These are phyloP conservation scores for Colletotrichum sp. DNA, from an alignment of 2,329 filamentous ascomycete species.

Conservation along the genomic window DNA sequence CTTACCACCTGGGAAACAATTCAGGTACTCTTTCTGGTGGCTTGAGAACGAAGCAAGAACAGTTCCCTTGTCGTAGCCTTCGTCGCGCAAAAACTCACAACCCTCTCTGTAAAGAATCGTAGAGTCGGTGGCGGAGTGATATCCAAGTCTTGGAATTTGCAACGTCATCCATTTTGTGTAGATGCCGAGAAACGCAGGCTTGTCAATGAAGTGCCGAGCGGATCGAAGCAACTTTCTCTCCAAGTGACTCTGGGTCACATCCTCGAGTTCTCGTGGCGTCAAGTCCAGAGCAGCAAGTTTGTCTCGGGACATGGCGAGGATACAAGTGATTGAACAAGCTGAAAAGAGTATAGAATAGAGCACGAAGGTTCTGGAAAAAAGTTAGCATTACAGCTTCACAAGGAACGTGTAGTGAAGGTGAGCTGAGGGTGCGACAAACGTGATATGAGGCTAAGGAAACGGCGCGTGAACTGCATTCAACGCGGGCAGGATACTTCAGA, in stretches of 20 bases:
- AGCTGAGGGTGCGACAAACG: background rate
- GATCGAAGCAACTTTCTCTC: background rate
- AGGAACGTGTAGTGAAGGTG: background rate
- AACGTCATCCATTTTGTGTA: conserved; percentile 6
- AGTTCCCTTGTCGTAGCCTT: conserved; percentile 10
- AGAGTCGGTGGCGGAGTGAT: background rate
- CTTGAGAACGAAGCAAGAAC: conserved; percentile 21
- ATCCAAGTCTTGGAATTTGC: background rate
- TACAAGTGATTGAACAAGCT: background rate
- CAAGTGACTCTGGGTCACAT: background rate
- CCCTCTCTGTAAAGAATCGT: conserved; percentile 17
- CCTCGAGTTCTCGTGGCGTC: background rate
- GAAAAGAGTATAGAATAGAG: background rate
- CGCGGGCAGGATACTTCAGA: background rate
- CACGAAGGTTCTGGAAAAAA: background rate
- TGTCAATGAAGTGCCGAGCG: background rate
- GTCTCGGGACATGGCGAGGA: background rate
- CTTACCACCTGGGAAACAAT: background rate
- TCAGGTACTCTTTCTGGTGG: conserved; percentile 6
- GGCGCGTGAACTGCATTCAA: background rate
- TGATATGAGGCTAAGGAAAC: background rate
- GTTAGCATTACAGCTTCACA: background rate
- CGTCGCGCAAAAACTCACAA: conserved; percentile 17
- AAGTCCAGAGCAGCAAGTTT: background rate
- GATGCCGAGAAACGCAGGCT: background rate